Evolutionary conservation across 345 rosid species (phyloP).

Genomic region (Salix dunnii): DNA sequence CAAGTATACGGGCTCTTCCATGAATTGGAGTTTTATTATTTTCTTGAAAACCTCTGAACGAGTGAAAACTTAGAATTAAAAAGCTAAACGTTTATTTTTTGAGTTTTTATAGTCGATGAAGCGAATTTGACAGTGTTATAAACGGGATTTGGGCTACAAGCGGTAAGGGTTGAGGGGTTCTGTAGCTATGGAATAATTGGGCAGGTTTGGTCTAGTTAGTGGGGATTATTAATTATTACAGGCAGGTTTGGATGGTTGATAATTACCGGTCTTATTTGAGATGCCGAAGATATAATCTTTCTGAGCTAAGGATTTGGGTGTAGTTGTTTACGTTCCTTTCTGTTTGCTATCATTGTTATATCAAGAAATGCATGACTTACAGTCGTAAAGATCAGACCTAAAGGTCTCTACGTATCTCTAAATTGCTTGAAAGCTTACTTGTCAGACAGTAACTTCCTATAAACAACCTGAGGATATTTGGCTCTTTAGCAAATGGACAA

Average conservation of each 20-base stretch:
- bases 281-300: not conserved
- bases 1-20: not conserved
- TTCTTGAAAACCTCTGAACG: not conserved
- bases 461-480: conserved; percentile 28
- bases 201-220: not conserved
- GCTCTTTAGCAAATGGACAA: conserved; percentile 61
- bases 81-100: not conserved
- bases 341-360: not conserved
- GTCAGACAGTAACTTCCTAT: conserved; percentile 46
- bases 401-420: conserved; percentile 13
- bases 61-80: not conserved
- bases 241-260: not conserved
- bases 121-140: not conserved
- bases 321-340: not conserved
- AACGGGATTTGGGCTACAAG: not conserved
- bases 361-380: not conserved
- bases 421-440: conserved; percentile 54
- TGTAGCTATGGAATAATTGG: not conserved
- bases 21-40: not conserved
- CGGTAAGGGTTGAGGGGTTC: not conserved
- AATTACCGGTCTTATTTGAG: not conserved
- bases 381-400: not conserved
- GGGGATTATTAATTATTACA: not conserved
- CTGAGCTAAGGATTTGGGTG: not conserved
- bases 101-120: not conserved